Evolutionary conservation across 2,329 filamentous ascomycete genomes (phyloP).

Genomic region (Xylaria sp.): DNA sequence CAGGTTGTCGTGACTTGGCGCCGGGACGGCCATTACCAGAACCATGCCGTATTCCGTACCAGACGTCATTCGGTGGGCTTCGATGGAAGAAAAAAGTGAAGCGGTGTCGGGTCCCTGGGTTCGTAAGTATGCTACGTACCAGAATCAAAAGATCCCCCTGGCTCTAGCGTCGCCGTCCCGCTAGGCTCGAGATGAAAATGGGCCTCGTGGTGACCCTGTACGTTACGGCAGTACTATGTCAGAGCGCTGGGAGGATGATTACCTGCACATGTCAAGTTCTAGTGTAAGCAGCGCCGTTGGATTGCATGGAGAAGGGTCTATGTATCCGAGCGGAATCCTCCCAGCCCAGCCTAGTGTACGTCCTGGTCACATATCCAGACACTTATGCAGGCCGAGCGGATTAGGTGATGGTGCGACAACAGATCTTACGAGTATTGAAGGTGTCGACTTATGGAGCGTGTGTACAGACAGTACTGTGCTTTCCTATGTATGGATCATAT

Average conservation of each 20-base stretch:
- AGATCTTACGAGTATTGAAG: slow-evolving; percentile 12
- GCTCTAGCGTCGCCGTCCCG: slow-evolving; percentile 10
- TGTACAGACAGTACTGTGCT: background rate
- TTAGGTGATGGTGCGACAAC: slow-evolving; percentile 10
- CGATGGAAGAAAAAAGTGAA: background rate
- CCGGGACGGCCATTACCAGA: background rate
- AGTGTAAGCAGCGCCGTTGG: slow-evolving; percentile 19
- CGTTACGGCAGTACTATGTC: background rate
- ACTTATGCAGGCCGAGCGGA: slow-evolving; percentile 7
- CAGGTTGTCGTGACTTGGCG: slow-evolving; percentile 10
- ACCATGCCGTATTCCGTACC: slow-evolving; percentile 13
- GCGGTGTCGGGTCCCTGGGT: background rate
- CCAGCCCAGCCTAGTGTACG: too few relatives aligned
- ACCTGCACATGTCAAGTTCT: slow-evolving; percentile 1
- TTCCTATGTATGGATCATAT: too few relatives aligned
- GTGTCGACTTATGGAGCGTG: background rate
- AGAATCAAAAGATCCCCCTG: background rate
- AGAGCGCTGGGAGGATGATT: background rate
- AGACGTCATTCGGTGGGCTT: slow-evolving; percentile 9
- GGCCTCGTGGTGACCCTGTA: slow-evolving; percentile 26
- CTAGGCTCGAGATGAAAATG: slow-evolving; percentile 13
- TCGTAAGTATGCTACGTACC: too few relatives aligned
- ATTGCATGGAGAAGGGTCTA: slow-evolving; percentile 9
- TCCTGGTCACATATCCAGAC: background rate
- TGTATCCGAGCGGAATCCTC: slow-evolving; percentile 13